A percentile compares a stretch with the other conserved stretches of the same genome.
These are phyloP conservation scores for Acanthamoeba sp. DNA, from an alignment of 208 protist species.

Conservation along the genomic window DNA sequence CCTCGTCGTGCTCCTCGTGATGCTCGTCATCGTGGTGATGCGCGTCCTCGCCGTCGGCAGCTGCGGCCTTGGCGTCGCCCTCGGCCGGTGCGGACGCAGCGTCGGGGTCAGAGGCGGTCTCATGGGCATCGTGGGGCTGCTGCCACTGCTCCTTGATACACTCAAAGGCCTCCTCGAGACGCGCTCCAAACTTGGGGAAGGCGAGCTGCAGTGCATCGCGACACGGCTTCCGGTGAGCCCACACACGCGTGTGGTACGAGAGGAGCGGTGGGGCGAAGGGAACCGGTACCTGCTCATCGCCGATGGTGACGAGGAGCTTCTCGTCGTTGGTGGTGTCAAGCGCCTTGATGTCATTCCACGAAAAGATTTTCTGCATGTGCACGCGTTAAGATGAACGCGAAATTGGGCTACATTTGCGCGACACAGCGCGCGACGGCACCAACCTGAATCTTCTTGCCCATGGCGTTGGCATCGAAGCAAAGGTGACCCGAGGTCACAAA, in stretches of 20 bases:
- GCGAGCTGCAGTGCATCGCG: background rate
- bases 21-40: background rate
- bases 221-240: background rate
- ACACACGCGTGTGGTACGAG: background rate
- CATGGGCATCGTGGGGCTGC: background rate
- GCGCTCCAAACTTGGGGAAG: conserved; percentile 3
- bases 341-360: background rate
- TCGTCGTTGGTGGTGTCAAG: background rate
- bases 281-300: conserved; percentile 1
- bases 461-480: background rate
- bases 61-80: background rate
- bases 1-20: background rate
- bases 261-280: too few relatives aligned
- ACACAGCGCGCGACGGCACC: background rate
- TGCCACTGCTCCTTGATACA: background rate
- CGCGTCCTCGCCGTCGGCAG: background rate
- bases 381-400: background rate
- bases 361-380: background rate
- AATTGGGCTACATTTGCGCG: background rate
- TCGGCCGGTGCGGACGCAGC: too few relatives aligned
- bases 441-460: conserved; percentile 25
- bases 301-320: conserved; percentile 1
- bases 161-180: background rate
- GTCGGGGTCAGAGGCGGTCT: background rate
- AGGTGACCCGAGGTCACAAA: conserved; percentile 33